Evolutionary conservation across 2,329 filamentous ascomycete species (phyloP).

Genomic region (Trichoderma brevicompactum): DNA sequence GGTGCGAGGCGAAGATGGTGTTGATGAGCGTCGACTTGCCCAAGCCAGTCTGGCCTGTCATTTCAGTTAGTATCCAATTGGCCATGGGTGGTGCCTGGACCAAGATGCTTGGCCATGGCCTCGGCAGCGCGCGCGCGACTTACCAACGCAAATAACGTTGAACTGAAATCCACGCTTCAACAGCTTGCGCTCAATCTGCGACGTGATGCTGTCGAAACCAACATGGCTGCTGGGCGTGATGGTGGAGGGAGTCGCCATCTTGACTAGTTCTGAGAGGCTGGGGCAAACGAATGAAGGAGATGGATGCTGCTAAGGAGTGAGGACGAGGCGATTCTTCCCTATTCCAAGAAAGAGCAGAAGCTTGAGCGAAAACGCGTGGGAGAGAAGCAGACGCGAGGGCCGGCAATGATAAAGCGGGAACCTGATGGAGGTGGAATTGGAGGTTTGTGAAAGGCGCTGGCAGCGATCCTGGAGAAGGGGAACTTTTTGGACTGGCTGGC

Average conservation of each 20-base stretch:
- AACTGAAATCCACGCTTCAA: conserved; percentile 99
- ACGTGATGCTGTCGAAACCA: conserved; percentile 99
- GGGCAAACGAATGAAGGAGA: conserved; percentile 22
- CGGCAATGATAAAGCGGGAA: conserved; percentile 32
- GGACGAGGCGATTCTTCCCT: conserved; percentile 37
- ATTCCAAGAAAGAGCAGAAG: conserved; percentile 45
- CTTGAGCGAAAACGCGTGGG: conserved; percentile 35
- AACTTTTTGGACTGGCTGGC: conserved; percentile 45
- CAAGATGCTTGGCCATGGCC: background rate
- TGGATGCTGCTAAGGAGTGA: conserved; percentile 34
- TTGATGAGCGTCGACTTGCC: conserved; percentile 99
- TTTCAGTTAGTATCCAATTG: conserved; percentile 27
- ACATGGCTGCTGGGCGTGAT: conserved; percentile 96
- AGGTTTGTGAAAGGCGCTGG: conserved; percentile 37
- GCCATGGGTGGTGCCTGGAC: background rate
- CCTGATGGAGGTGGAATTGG: conserved; percentile 36
- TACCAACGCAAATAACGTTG: conserved; percentile 99
- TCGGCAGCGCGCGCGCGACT: conserved; percentile 47
- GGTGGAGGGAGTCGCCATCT: conserved; percentile 65
- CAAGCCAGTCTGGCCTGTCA: conserved; percentile 90
- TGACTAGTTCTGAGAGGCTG: conserved; percentile 37
- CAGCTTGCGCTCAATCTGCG: conserved; percentile 99
- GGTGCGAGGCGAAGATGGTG: conserved; percentile 99
- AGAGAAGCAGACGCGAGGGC: conserved; percentile 27
- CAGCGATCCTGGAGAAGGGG: conserved; percentile 39